A percentile compares a stretch with the other conserved stretches of the same genome.
Conservation (phyloP, 106 monocot genomes). For the Dioscorea dumetorum region DNA sequence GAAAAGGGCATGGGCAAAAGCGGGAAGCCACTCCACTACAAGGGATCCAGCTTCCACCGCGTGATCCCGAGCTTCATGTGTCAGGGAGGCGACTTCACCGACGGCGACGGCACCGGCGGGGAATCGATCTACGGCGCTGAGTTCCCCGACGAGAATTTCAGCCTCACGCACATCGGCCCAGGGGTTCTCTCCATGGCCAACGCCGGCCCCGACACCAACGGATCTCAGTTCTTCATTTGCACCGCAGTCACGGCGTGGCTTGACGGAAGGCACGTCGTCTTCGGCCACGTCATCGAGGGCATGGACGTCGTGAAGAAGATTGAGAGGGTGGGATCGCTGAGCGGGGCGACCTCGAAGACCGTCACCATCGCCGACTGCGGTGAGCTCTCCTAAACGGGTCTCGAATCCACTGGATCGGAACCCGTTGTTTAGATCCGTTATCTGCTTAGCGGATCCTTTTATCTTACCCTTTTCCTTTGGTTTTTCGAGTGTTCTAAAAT, state of each 20-base stretch:
- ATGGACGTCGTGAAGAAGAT: slow-evolving; percentile 41
- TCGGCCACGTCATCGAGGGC: slow-evolving; percentile 63
- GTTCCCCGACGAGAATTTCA: slow-evolving; percentile 74
- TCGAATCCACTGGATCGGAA: not conserved
- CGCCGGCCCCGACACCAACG: slow-evolving; percentile 71
- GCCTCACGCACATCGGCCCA: slow-evolving; percentile 46
- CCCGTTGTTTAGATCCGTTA: no score
- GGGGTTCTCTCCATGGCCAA: slow-evolving; percentile 84
- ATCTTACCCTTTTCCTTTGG: no score
- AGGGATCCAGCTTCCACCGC: slow-evolving; percentile 73
- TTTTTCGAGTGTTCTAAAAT: no score
- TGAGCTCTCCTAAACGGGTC: slow-evolving; percentile 25
- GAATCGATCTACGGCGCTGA: slow-evolving; percentile 77
- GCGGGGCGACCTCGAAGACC: slow-evolving; percentile 30
- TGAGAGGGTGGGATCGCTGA: slow-evolving; percentile 44
- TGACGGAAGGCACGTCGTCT: slow-evolving; percentile 72
- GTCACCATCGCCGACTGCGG: slow-evolving; percentile 55
- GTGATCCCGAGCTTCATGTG: slow-evolving; percentile 90
- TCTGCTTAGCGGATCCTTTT: no score
- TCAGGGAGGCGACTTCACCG: slow-evolving; percentile 92
- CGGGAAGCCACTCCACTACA: slow-evolving; percentile 80
- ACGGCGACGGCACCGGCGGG: slow-evolving; percentile 79
- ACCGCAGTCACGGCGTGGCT: slow-evolving; percentile 54
- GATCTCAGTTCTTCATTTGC: slow-evolving; percentile 88
- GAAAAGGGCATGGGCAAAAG: slow-evolving; percentile 60